Conservation (phyloP, 2,329 filamentous ascomycete genomes). For the Scedosporium apiospermum region DNA sequence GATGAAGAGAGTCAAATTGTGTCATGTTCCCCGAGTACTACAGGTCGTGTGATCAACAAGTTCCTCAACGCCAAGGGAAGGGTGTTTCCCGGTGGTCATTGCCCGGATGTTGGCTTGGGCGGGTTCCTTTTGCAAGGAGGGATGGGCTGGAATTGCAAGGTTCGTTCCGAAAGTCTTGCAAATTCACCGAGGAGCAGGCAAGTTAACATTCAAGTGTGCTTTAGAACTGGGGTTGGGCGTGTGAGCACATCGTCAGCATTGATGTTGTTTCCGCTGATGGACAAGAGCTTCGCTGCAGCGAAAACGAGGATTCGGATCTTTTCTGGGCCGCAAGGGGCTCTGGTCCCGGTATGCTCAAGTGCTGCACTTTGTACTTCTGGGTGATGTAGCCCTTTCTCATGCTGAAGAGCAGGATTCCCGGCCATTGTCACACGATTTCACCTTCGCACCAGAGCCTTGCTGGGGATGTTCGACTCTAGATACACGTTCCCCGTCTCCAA, state of each 20-base stretch:
- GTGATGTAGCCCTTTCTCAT: background rate
- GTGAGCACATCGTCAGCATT: constrained; percentile 32
- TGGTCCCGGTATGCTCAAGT: constrained; percentile 25
- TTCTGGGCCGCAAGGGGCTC: constrained; percentile 40
- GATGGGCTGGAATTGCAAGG: constrained; percentile 49
- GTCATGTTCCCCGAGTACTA: constrained; percentile 35
- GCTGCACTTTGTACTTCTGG: background rate
- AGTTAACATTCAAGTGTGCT: background rate
- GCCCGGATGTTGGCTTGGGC: constrained; percentile 46
- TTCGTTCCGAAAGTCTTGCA: constrained; percentile 14
- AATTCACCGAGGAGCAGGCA: background rate
- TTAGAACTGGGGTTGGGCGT: constrained; percentile 47
- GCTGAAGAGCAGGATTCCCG: constrained; percentile 33
- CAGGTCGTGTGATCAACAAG: constrained; percentile 31
- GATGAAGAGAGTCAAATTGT: constrained; percentile 27
- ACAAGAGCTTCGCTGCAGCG: constrained; percentile 23
- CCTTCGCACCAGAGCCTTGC: constrained; percentile 26
- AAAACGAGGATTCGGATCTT: constrained; percentile 30
- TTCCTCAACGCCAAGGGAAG: constrained; percentile 26
- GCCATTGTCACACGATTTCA: constrained; percentile 42
- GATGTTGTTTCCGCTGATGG: constrained; percentile 39
- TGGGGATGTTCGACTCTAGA: constrained; percentile 22
- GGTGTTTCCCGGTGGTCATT: constrained; percentile 45
- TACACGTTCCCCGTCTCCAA: constrained; percentile 37
- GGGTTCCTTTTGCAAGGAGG: constrained; percentile 47